Evolutionary conservation across 352 stramenopile genomes (phyloP), one percentile per base, ranked within the genome.

Genomic region (Blastocystis sp.): DNA sequence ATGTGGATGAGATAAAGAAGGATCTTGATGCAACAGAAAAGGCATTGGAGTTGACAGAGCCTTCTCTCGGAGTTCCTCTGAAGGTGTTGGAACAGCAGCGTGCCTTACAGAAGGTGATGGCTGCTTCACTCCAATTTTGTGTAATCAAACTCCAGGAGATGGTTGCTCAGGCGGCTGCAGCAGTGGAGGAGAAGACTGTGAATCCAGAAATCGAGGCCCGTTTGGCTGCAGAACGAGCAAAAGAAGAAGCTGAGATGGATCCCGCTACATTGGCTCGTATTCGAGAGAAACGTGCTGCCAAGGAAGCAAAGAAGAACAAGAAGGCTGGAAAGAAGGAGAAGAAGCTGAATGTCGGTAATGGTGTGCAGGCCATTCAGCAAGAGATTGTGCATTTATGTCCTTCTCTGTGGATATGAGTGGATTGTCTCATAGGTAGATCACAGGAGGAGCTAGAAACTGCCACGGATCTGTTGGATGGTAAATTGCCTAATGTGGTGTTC

Each of bases 301-400:
- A 94, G 85, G 90, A 93, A 59, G 78, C 92, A n/a, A 92, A 93
- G 73, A 94, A 93, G 88, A 90, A 89, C 77, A 91, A 91, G 88
- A 93, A 94, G 88, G 86, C 93, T 16, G 91, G 93, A 88, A 94
- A 94, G 87, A 89, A 91, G 49, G 92, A 93, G 89, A 92, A 93
- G 66, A 94, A 88, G 73, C n/a, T 67, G 1, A 88, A 88, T 39
- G 27, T 67, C 4, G 59, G 59, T 5, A 57, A 56, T 29, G 59
- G 77, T 42, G 63, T 66, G 7, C 24, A 39, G 51, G 75, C 24
- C 11, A 24, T 86, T 61, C 29, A 66, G 14, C 39, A 12, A 6
- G 35, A 39, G n/a, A 16, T 49, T 42, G 4, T n/a, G 37, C 29
- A 14, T 14, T 9, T 21, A 14, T 29, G 14, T 32, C 39, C 46